Evolutionary conservation across 495 filamentous ascomycete genomes (phyloP).

Genomic region (Daldinia decipiens): DNA sequence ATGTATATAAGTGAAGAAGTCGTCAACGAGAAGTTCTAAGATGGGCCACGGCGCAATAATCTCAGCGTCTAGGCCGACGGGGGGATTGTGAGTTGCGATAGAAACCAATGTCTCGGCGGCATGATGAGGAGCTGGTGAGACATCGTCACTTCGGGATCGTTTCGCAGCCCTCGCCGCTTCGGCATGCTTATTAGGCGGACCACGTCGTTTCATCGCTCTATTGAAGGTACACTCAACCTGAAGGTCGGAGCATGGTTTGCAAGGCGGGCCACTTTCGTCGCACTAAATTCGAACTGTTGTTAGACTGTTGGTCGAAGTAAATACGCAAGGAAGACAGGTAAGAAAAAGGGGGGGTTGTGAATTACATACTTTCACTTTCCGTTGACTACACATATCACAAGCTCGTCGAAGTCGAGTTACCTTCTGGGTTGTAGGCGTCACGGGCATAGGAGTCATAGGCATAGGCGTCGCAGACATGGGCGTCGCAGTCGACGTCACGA

Average conservation of each 20-base stretch:
- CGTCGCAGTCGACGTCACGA: slow-evolving; percentile 13
- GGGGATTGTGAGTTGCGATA: slow-evolving; percentile 46
- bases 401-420: slow-evolving; percentile 75
- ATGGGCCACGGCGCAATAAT: slow-evolving; percentile 76
- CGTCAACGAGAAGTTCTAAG: slow-evolving; percentile 76
- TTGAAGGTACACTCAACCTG: slow-evolving; percentile 87
- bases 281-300: slow-evolving; percentile 64
- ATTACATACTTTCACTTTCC: slow-evolving; percentile 83
- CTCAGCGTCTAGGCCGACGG: slow-evolving; percentile 67
- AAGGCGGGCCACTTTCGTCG: slow-evolving; percentile 81
- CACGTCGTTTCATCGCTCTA: slow-evolving; percentile 79
- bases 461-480: background rate
- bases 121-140: slow-evolving; percentile 60
- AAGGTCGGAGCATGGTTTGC: slow-evolving; percentile 79
- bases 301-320: slow-evolving; percentile 24
- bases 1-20: slow-evolving; percentile 92
- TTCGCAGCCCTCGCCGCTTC: slow-evolving; percentile 74
- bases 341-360: background rate
- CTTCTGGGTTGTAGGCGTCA: slow-evolving; percentile 39
- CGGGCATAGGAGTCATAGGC: slow-evolving; percentile 2
- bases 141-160: slow-evolving; percentile 51
- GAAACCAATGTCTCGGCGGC: slow-evolving; percentile 61
- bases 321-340: background rate
- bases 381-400: slow-evolving; percentile 84
- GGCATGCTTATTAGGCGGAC: slow-evolving; percentile 86